Evolutionary conservation across 345 rosid genomes (phyloP), one percentile per base, ranked within the genome.

Genomic region (Leavenworthia alabamica): DNA sequence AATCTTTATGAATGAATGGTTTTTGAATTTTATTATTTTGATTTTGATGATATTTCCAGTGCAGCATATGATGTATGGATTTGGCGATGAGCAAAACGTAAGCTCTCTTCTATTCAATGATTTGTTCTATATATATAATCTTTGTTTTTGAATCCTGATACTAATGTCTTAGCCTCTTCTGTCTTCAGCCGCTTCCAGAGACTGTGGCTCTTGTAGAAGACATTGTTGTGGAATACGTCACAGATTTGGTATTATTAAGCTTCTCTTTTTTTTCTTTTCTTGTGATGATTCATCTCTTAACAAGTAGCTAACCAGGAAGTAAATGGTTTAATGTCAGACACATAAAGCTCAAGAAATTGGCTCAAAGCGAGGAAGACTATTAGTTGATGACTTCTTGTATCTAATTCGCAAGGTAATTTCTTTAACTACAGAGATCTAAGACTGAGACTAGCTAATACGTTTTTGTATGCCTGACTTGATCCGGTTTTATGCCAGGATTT

Each of bases 1-100:
- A 3, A 3, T 57, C 22, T 36, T 27, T 39, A 16, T 45, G 45
- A 4, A 6, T 62, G 36, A 1, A 23, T 23, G 24, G 24, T 23
- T 8, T 22, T 9, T 13, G 6, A 6, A 9, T 22, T 56, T 9
- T 5, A 29, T 17, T 13, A 3, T 16, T 16, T 35, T 35, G 39
- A 35, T 12, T 43, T 50, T 17, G 33, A 20, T 58, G 59, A 20
- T n/a, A n/a, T 67, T 33, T 14, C 0, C 81, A 89, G 94, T 93
- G 84, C 96, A 82, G 77, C 99, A 87, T 68, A 93, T 87, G 97
- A 87, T 93, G 94, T 89, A 82, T 75, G 97, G 97, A 22, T 89
- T 87, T 24, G 94, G 99, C 9, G 97, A 92, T 62, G 97, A 92
- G 62, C 73, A 82, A 47, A 89, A 86, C 68, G 90, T 86, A 78